Evolutionary conservation across 129 eudicot genomes (phyloP).

Genomic region (Pulicaria dysenterica): DNA sequence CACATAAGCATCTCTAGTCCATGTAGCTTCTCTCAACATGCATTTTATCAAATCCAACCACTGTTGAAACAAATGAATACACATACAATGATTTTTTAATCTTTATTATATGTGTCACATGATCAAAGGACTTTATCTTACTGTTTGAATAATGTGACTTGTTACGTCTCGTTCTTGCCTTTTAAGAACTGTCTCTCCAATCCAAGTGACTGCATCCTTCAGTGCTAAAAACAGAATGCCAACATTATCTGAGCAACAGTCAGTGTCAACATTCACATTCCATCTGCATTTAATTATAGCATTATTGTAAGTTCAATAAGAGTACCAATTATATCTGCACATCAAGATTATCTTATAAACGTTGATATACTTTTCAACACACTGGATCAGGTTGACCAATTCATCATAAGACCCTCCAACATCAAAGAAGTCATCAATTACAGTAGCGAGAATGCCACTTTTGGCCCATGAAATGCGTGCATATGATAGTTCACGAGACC

Average conservation of each 20-base stretch:
- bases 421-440: conserved; percentile 88
- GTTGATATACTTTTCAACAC: conserved; percentile 52
- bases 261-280: conserved; percentile 54
- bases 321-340: background rate
- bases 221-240: conserved; percentile 70
- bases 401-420: conserved; percentile 81
- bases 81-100: too few relatives aligned
- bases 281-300: conserved; percentile 54
- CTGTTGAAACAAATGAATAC: conserved; percentile 35
- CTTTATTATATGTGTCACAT: background rate
- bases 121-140: conserved; percentile 36
- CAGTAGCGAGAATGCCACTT: conserved; percentile 61
- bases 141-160: conserved; percentile 60
- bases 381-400: conserved; percentile 54
- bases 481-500: conserved; percentile 66
- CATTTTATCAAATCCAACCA: conserved; percentile 66
- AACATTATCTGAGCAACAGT: conserved; percentile 69
- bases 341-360: background rate
- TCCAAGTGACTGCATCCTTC: conserved; percentile 47
- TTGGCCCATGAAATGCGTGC: conserved; percentile 94
- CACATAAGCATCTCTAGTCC: conserved; percentile 42
- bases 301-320: background rate
- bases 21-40: conserved; percentile 74
- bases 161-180: conserved; percentile 66
- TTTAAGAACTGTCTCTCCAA: conserved; percentile 51